Conservation (phyloP, 2,329 filamentous ascomycete genomes). For the Penicillium sp. region DNA sequence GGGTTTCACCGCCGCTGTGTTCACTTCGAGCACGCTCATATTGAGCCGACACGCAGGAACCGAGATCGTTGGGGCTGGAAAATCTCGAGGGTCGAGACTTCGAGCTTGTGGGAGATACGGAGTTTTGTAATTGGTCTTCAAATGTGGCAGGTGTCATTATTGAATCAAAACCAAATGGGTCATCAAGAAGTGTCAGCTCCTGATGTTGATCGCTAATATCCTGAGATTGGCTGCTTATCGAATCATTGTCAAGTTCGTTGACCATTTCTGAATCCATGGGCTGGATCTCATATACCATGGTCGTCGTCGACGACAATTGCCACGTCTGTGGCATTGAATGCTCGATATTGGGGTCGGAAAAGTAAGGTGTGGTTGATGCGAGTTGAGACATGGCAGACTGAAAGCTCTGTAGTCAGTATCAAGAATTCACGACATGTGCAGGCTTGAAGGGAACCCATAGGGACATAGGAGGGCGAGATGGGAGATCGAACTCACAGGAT, state of each 20-base stretch:
- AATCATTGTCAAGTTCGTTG: too few species aligned
- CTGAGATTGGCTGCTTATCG: not conserved
- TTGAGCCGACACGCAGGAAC: not conserved
- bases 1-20: not conserved
- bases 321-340: not conserved
- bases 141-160: not conserved
- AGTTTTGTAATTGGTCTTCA: not conserved
- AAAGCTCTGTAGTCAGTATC: not conserved
- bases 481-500: not conserved
- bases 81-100: not conserved
- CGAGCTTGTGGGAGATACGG: not conserved
- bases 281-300: not conserved
- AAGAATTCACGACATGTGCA: not conserved
- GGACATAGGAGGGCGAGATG: not conserved
- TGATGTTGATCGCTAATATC: not conserved
- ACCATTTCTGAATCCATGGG: not conserved
- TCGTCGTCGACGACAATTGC: not conserved
- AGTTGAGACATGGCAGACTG: not conserved
- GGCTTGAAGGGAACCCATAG: not conserved
- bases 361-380: not conserved
- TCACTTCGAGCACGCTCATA: not conserved
- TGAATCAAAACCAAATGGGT: not conserved
- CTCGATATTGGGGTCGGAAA: not conserved
- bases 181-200: not conserved
- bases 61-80: not conserved